Evolutionary conservation across 1,284 basidiomycete genomes (phyloP), one percentile per base, ranked within the genome.

Genomic region (Pseudozyma thailandica): DNA sequence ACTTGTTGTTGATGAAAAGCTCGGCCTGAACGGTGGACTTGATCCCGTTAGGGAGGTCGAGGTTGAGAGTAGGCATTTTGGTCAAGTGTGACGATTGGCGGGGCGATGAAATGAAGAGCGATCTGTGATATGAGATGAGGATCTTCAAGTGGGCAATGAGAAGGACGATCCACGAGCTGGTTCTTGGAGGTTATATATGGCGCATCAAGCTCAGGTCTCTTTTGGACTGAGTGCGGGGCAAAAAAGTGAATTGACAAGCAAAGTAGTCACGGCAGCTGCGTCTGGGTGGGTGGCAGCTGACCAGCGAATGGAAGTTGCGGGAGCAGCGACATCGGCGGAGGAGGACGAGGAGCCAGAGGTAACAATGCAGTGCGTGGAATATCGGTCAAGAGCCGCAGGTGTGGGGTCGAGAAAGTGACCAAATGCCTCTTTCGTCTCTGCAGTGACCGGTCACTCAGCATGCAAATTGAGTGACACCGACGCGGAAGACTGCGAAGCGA

Each of bases 1-100:
- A 80, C 63, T 80, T 63, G 76, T 75, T 75, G 74, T 80, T 79
- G 70, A 80, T 80, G 60, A 77, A 80, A 44, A 80, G 46, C 47
- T 78, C 78, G 41, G 72, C 56, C 48, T 72, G 51, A 53, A 80
- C 48, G 57, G 75, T 71, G 27, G 74, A 31, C 75, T 62, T 60
- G 75, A 77, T 72, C 31, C 74, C 74, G 41, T 60, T 72, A 50
- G 78, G 79, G 72, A 84, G 82, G 48, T 75, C 70, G 50, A 84
- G 80, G 46, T 71, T 74, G 49, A 83, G 47, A 38, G 56, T 76
- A 6, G 75, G 71, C 71, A 73, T 73, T 31, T 15, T 65, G 59
- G n/a, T n/a, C n/a, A n/a, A n/a, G n/a, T 38, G 47, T 45, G 21
- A 21, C 4, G 38, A 30, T 25, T 4, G 21, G 13, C 16, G 10